Evolutionary conservation across 1,284 basidiomycete genomes (phyloP), one percentile per base, ranked within the genome.

Genomic region (Testicularia cyperi): DNA sequence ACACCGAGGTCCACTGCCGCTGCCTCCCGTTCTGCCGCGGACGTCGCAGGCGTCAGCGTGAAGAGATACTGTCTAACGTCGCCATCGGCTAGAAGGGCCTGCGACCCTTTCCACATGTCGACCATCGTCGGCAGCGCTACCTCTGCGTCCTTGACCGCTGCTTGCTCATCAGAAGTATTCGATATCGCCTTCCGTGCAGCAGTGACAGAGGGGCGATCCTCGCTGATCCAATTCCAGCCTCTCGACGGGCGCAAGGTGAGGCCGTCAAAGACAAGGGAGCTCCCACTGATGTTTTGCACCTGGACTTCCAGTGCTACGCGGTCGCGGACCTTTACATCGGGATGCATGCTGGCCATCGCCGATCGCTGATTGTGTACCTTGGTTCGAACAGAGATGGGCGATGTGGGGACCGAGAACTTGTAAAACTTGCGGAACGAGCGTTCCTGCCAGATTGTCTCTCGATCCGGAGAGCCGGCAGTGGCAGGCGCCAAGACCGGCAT

Each of bases 291-390:
- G 37, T 77, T 77, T 24, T 71, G 67, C 2, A 77, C 60, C 31
- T 75, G 75, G 3, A 75, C 73, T 31, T 77, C 75, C 32, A 77
- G 52, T 22, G 67, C 64, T n/a, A 74, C 46, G 15, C 44, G 56
- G 19, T 52, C 22, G 8, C 68, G 43, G 12, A 65, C 47, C 4
- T 14, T 8, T 0, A 26, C n/a, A 2, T 66, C 57, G n/a, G 65
- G 43, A 23, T 54, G 61, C 15, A 54, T 33, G 7, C 54, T 24
- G 4, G 65, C 46, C 5, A 38, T 30, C 4, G 51, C 38, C n/a
- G 54, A 25, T 13, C 55, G 30, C 1, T 68, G 60, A 4, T 62
- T 51, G 27, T 74, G 72, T 4, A 69, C 65, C 35, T 77, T 77
- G n/a, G 75, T 74, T 5, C 70, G 51, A 2, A 77, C 72, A 0